Conservation (phyloP, 768 basidiomycete genomes). For the Amanita jacksonii region DNA sequence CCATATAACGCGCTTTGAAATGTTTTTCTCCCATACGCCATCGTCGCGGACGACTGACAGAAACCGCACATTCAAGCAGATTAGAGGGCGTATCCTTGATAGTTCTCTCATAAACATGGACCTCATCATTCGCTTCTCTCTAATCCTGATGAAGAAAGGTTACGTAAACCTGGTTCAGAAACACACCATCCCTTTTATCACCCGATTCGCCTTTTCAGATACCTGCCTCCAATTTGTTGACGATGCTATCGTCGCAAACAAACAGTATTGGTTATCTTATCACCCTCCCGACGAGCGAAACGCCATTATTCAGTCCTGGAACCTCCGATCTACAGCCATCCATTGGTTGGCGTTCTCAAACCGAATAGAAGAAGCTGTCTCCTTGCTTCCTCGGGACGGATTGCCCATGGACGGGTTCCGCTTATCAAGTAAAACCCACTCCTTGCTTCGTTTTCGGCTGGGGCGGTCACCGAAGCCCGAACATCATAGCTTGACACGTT, state of each 20-base stretch:
- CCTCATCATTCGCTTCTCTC: constrained; percentile 21
- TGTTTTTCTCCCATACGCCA: constrained; percentile 15
- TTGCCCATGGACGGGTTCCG: constrained; percentile 18
- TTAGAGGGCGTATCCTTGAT: constrained; percentile 18
- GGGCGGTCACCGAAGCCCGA: constrained; percentile 4
- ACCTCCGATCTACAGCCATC: constrained; percentile 30
- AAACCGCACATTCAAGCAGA: constrained; percentile 12
- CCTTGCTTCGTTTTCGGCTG: constrained; percentile 22
- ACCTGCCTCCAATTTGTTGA: constrained; percentile 30
- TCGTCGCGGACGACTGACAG: constrained; percentile 2
- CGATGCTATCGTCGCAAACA: constrained; percentile 20
- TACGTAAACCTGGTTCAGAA: constrained; percentile 17
- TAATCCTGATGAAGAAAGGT: constrained; percentile 31
- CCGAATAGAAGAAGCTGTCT: constrained; percentile 31
- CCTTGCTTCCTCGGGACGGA: constrained; percentile 28
- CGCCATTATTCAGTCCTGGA: constrained; percentile 10
- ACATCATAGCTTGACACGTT: background rate
- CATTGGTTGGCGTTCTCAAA: constrained; percentile 29
- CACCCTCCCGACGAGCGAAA: constrained; percentile 4
- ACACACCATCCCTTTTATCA: constrained; percentile 27
- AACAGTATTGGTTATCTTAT: constrained; percentile 13
- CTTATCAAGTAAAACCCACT: constrained; percentile 28
- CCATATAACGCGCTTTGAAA: constrained; percentile 5
- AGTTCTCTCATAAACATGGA: constrained; percentile 16
- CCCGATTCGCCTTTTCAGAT: constrained; percentile 30